Evolutionary conservation across 768 basidiomycete genomes (phyloP), one percentile per base, ranked within the genome.

Genomic region (Podaxis rugospora): DNA sequence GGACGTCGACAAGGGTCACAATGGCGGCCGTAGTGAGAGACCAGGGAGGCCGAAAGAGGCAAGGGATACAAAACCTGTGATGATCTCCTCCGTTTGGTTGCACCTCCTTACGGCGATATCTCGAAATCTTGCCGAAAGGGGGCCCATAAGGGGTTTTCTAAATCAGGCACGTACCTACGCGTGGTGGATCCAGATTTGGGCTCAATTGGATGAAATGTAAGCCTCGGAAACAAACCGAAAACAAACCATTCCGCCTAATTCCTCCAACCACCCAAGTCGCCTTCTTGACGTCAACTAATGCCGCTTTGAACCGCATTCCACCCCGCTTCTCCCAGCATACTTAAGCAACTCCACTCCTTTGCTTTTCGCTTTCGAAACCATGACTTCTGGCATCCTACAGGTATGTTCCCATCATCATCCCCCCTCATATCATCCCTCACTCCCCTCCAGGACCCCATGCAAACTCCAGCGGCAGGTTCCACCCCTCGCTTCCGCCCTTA

Each of bases 401-500:
- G 80, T 80, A 67, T 63, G 54, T 64, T 52, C 16, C 16, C 55
- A 23, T 50, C 55, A 23, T 50, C 51, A 53, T 62, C 64, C 47
- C 37, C 59, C 63, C 32, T 46, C 56, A 44, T 47, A 57, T 62
- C 57, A 55, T 53, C 32, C 47, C 62, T 36, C 59, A 57, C 21
- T 25, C n/a, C n/a, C 36, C 25, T 59, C 25, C 57, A 81, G 80
- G 80, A 81, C 52, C 69, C 77, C 2, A 65, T 80, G 37, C 80
- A 78, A 59, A 69, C 79, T 5, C 65, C 75, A 10, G 71, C 79
- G n/a, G 69, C 79, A 11, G 68, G 67, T 16, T 69, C 70, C 16
- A 74, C 75, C 13, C 78, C 80, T 9, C 75, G 80, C 52, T 83
- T 83, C 69, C 82, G 87, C 57, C 90, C 90, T 25, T 92, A 85